phyloP scores from a whole-genome alignment of 352 stramenopile species.

The Globisporangium cederbergense region DNA sequence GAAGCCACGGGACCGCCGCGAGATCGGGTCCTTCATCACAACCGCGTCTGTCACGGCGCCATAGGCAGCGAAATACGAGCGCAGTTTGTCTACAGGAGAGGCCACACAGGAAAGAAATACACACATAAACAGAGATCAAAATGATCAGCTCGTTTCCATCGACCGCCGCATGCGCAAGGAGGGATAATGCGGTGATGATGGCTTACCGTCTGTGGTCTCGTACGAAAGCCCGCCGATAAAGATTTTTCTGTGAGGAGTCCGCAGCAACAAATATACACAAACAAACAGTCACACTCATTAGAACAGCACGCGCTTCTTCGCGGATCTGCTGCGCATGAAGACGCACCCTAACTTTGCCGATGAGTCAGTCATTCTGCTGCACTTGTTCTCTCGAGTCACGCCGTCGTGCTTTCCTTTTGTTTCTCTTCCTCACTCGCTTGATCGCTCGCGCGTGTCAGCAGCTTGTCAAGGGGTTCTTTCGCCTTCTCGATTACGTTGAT shows the following conservation, averaged over 20 bases:
- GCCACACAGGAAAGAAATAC: conserved; percentile 12
- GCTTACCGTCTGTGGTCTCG: conserved; percentile 84
- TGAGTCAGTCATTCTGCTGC: conserved; percentile 28
- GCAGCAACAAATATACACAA: conserved; percentile 8
- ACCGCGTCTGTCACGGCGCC: conserved; percentile 89
- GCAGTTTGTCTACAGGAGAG: conserved; percentile 74
- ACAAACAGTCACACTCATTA: neutral
- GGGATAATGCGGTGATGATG: neutral
- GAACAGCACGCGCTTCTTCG: neutral
- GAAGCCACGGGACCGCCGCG: conserved; percentile 86
- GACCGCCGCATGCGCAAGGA: neutral
- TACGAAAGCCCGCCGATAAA: conserved; percentile 90
- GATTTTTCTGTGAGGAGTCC: conserved; percentile 70
- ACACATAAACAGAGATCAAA: conserved; percentile 9
- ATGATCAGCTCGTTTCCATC: neutral
- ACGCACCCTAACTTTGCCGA: conserved; percentile 33
- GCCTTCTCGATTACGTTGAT: conserved; percentile 2
- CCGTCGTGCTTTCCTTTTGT: neutral
- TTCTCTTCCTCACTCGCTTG: conserved; percentile 3
- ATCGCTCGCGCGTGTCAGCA: neutral
- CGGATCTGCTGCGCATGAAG: neutral
- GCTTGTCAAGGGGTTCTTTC: neutral
- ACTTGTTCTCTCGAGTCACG: neutral
- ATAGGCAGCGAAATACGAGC: conserved; percentile 88
- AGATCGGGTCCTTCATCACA: conserved; percentile 93